These are phyloP conservation scores for Clavispora phyllophila DNA, from an alignment of 805 yeast species.

Conservation along the genomic window DNA sequence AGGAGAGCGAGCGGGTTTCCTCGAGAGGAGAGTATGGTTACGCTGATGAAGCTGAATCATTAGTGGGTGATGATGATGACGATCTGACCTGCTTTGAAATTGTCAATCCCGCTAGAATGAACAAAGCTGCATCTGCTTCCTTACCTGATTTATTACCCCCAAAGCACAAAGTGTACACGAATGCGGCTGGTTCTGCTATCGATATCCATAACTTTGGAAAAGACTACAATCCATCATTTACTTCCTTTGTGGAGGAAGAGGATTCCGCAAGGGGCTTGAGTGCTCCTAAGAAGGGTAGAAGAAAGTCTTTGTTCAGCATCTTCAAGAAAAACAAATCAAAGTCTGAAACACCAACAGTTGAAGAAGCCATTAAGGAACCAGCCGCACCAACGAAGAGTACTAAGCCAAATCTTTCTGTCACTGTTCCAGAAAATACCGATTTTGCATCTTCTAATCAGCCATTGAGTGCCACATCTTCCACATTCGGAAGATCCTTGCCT, in stretches of 20 bases:
- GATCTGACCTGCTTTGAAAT: constrained; percentile 12
- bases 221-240: constrained; percentile 33
- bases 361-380: background rate
- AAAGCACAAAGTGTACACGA: constrained; percentile 8
- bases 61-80: constrained; percentile 1
- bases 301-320: constrained; percentile 30
- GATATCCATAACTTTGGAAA: constrained; percentile 39
- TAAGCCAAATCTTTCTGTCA: constrained; percentile 11
- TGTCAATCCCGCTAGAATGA: constrained; percentile 3
- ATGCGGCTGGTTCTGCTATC: constrained; percentile 31
- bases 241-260: constrained; percentile 2
- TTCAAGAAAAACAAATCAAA: constrained; percentile 23
- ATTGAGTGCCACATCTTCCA: constrained; percentile 11
- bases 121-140: constrained; percentile 9
- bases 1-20: constrained; percentile 3
- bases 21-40: constrained; percentile 9
- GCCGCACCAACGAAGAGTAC: background rate
- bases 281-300: constrained; percentile 10
- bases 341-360: background rate
- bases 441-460: constrained; percentile 7
- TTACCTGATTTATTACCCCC: constrained; percentile 13
- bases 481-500: constrained; percentile 20
- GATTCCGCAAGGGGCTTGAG: constrained; percentile 1
- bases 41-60: constrained; percentile 4
- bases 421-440: constrained; percentile 11